phyloP scores from a whole-genome alignment of 2,329 filamentous ascomycete genomes.

The Amauroascus niger region DNA sequence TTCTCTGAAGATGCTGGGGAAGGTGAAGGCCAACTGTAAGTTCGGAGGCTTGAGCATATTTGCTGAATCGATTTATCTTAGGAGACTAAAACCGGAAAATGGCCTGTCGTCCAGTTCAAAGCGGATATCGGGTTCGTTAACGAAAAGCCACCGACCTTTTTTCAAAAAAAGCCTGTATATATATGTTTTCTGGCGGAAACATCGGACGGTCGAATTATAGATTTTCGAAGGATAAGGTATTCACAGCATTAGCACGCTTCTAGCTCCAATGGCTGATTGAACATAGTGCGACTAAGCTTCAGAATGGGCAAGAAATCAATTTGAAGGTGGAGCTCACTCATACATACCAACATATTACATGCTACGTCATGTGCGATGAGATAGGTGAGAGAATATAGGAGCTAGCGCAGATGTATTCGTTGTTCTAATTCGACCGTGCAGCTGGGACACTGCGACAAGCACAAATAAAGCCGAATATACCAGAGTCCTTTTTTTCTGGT shows the following conservation, averaged over 20 bases:
- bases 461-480: constrained; percentile 43
- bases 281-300: constrained; percentile 53
- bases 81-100: constrained; percentile 31
- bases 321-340: constrained; percentile 50
- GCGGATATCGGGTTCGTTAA: constrained; percentile 65
- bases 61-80: constrained; percentile 26
- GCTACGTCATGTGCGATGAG: constrained; percentile 72
- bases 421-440: constrained; percentile 20
- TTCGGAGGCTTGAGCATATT: constrained; percentile 28
- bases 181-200: constrained; percentile 66
- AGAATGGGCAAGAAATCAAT: constrained; percentile 50
- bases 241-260: constrained; percentile 5
- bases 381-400: constrained; percentile 47
- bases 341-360: constrained; percentile 51
- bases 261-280: constrained; percentile 14
- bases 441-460: constrained; percentile 50
- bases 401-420: background rate
- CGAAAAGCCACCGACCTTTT: constrained; percentile 49
- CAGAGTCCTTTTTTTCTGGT: constrained; percentile 37
- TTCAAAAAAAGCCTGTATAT: constrained; percentile 55
- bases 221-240: constrained; percentile 55
- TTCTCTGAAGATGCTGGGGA: constrained; percentile 42
- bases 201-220: constrained; percentile 56
- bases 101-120: constrained; percentile 52
- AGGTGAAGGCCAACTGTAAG: constrained; percentile 35